Base-by-base conservation (phyloP, 352 stramenopile genomes). In the Phytopythium montanum region DNA sequence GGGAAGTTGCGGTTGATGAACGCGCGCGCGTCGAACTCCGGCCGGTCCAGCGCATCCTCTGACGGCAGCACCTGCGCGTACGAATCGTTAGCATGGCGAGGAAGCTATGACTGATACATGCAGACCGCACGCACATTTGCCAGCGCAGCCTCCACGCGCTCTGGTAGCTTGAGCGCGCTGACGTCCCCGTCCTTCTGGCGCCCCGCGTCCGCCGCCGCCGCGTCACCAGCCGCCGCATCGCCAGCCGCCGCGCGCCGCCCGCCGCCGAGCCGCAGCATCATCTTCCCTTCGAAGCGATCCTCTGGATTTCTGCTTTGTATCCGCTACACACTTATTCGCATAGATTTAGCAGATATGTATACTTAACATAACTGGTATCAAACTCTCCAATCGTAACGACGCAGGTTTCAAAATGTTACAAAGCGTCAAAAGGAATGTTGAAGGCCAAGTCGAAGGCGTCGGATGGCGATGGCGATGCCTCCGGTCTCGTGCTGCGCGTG, bases 1-100 rank as follows among this genome's bases (percentile, higher is more conserved):
- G 92, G 88, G 48, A 98, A 98, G 46, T 95, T 94, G 33, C 88
- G 75, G 66, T 98, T 98, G 53, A 98, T 92, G 62, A 96, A 97
- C 55, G 88, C 87, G 53, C 90, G 79, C n/a, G 86, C 79, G 56
- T 98, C 87, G 68, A 98, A 97, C 64, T 96, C 87, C 6, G 85
- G 75, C 29, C 75, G 69, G 59, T 97, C 90, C 16, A 98, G 69
- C 51, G 92, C 77, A 59, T 96, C 90, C 28, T 95, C 87, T 0
- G 83, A 93, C 29, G 85, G 86, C 61, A 93, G 62, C 19, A 90
- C 72, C 79, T 88, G 54, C 39, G 25, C 26, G 56, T n/a, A 31
- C 19, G n/a, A 31, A 0, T 28, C 8, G 28, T 13, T 18, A 16
- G 8, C 14, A 51, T n/a, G n/a, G n/a, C n/a, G n/a, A n/a, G n/a